A percentile compares a stretch with the other conserved stretches of the same genome.
These are phyloP conservation scores for Candida glucosophila DNA, from an alignment of 1,139 yeast species.

Conservation along the genomic window DNA sequence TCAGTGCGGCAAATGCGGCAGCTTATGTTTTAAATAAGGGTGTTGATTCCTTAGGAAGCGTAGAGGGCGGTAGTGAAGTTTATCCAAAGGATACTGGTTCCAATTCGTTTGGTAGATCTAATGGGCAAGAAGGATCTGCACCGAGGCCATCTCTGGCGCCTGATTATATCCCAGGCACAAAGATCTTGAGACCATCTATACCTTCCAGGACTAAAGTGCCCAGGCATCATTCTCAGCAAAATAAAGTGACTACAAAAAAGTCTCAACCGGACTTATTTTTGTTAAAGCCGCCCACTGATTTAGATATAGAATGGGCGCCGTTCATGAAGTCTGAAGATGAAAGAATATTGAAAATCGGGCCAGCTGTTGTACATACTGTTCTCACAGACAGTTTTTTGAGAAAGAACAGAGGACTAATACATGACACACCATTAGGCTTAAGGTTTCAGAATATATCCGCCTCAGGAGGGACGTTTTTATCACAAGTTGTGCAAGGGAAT, in stretches of 20 bases:
- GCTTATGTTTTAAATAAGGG: conserved; percentile 31
- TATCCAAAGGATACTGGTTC: conserved; percentile 3
- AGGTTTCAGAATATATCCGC: conserved; percentile 15
- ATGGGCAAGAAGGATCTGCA: conserved; percentile 1
- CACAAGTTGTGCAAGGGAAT: conserved; percentile 51
- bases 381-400: conserved; percentile 45
- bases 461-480: conserved; percentile 26
- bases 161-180: conserved; percentile 50
- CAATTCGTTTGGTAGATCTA: not conserved
- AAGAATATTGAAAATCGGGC: conserved; percentile 61
- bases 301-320: conserved; percentile 64
- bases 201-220: conserved; percentile 20
- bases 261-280: conserved; percentile 26
- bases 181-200: conserved; percentile 46
- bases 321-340: conserved; percentile 58
- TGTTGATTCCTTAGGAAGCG: conserved; percentile 8
- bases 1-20: conserved; percentile 37
- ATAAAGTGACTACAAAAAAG: conserved; percentile 9
- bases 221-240: conserved; percentile 11
- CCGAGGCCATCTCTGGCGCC: conserved; percentile 6
- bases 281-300: conserved; percentile 46
- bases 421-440: conserved; percentile 51
- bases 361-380: conserved; percentile 27
- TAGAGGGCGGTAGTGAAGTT: conserved; percentile 2
- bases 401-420: conserved; percentile 46